Evolutionary conservation across 1,284 basidiomycete genomes (phyloP), one percentile per base, ranked within the genome.

Genomic region (Hemileia vastatrix): DNA sequence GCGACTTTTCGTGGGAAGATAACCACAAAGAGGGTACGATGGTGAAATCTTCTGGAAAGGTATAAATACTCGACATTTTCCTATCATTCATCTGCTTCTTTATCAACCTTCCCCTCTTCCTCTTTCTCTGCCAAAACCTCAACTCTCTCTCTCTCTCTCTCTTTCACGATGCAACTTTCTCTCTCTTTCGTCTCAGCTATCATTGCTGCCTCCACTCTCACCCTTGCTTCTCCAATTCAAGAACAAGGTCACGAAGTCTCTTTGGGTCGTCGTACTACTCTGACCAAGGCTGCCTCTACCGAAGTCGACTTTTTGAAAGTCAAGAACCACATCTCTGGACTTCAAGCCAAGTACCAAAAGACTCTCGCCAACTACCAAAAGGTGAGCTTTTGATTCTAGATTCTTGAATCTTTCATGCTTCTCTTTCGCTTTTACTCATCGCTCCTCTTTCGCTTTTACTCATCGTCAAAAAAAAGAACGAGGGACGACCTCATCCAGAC

Each of bases 111-210:
- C 27, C 36, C 36, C 36, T 40, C 36, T 15, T 40, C 15, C 36
- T 40, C 36, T 40, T 40, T 40, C 8, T 15, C 36, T 40, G 11
- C 36, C 36, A 40, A 40, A 40, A 3, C 19, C 57, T 49, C 44
- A 15, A 15, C 27, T 47, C 51, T 40, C 56, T 59, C 19, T 9
- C n/a, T n/a, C n/a, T n/a, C n/a, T n/a, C n/a, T n/a, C n/a, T n/a
- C n/a, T n/a, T n/a, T n/a, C n/a, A n/a, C 15, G 27, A 71, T 71
- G 70, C 67, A 71, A 65, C 65, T 71, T 63, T 65, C 66, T 65
- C 67, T 70, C 18, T 67, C 68, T 51, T 66, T 69, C 27, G 67
- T 69, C 32, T 64, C 66, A 23, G 67, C 65, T 24, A 65, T 71
- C 57, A 66, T 71, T 54, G 69, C 67, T 57, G 52, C 56, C 40